These are phyloP conservation scores for Colletotrichum karsti DNA, from an alignment of 2,329 filamentous ascomycete genomes.

Conservation along the genomic window DNA sequence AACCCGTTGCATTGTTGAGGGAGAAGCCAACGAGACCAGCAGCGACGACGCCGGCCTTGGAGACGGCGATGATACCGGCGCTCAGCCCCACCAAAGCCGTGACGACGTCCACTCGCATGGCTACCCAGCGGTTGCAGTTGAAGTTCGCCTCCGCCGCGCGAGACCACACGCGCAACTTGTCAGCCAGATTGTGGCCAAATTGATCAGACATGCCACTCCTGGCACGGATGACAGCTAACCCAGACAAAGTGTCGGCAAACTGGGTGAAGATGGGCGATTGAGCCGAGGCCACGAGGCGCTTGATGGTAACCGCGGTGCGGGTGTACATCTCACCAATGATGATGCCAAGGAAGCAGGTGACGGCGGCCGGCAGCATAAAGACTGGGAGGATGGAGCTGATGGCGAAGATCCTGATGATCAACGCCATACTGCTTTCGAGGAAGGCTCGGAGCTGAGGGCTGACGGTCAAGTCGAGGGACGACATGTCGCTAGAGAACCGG, in stretches of 20 bases:
- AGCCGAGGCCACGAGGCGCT: slow-evolving; percentile 53
- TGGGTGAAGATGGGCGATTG: slow-evolving; percentile 66
- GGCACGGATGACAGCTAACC: slow-evolving; percentile 58
- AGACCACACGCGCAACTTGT: slow-evolving; percentile 56
- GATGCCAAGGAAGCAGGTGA: slow-evolving; percentile 55
- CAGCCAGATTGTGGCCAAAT: slow-evolving; percentile 59
- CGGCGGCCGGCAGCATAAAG: slow-evolving; percentile 55
- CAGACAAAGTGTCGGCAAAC: slow-evolving; percentile 61
- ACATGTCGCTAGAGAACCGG: slow-evolving; percentile 65
- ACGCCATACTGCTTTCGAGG: slow-evolving; percentile 50
- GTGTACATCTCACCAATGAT: slow-evolving; percentile 60
- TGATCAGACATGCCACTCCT: slow-evolving; percentile 49
- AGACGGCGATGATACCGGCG: slow-evolving; percentile 62
- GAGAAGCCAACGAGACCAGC: slow-evolving; percentile 66
- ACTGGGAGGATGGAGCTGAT: slow-evolving; percentile 61
- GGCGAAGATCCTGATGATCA: slow-evolving; percentile 55
- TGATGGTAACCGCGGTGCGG: slow-evolving; percentile 55
- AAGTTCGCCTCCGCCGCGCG: slow-evolving; percentile 58
- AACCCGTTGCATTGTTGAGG: slow-evolving; percentile 61
- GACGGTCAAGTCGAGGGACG: slow-evolving; percentile 60
- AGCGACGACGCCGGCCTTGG: slow-evolving; percentile 53
- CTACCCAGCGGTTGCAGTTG: slow-evolving; percentile 67
- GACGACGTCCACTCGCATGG: slow-evolving; percentile 61
- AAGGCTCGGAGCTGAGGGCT: slow-evolving; percentile 53
- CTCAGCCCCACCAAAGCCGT: slow-evolving; percentile 60